These are phyloP conservation scores for Tricholomella constricta DNA, from an alignment of 768 basidiomycete genomes.

Conservation along the genomic window DNA sequence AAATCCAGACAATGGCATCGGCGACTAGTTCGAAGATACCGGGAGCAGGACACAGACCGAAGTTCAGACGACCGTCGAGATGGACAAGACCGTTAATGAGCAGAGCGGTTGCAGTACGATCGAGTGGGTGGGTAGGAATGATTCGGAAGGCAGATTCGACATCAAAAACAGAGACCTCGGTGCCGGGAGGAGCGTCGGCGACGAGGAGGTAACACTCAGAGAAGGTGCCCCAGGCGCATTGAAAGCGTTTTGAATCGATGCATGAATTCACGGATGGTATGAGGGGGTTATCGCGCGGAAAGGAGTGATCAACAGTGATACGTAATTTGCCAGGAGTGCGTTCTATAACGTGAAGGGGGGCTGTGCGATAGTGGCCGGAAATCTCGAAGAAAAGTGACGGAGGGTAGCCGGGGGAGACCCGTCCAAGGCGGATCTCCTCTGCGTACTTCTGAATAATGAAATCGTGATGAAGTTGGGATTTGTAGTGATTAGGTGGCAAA, in stretches of 20 bases:
- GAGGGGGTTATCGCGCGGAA: too few relatives aligned
- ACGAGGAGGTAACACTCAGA: too few relatives aligned
- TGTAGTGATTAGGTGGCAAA: conserved; percentile 3
- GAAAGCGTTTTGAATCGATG: too few relatives aligned
- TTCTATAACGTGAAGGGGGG: not conserved
- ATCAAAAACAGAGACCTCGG: not conserved
- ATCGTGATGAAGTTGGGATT: not conserved
- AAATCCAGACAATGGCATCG: not conserved
- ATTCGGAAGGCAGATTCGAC: not conserved
- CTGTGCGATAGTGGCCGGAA: conserved; percentile 1
- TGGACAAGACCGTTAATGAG: too few relatives aligned
- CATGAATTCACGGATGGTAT: too few relatives aligned
- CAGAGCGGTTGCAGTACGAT: not conserved
- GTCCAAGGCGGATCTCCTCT: not conserved
- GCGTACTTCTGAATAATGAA: not conserved
- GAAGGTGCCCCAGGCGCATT: too few relatives aligned
- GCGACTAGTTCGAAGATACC: not conserved
- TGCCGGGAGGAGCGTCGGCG: too few relatives aligned
- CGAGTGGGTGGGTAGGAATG: too few relatives aligned
- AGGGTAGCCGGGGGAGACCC: not conserved
- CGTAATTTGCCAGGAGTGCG: not conserved
- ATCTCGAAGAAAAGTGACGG: not conserved
- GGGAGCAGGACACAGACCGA: not conserved
- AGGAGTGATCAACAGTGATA: conserved; percentile 2
- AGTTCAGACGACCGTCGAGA: too few relatives aligned